A percentile compares a stretch with the other conserved stretches of the same genome.
Evolutionary conservation across 2,329 filamentous ascomycete species (phyloP).

Genomic region (Ophiostoma sp.): DNA sequence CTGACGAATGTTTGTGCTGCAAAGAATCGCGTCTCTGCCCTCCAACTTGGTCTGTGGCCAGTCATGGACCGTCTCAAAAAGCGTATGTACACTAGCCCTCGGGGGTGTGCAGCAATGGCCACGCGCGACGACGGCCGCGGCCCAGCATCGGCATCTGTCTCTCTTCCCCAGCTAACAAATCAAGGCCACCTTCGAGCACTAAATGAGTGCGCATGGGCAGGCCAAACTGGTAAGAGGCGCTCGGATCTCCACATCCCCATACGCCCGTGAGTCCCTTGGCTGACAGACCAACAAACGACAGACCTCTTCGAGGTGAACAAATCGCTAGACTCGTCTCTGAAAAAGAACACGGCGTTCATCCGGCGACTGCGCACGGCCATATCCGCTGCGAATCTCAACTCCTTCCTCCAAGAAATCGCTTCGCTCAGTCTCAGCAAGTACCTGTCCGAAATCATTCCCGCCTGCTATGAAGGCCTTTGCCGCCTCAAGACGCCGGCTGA

Average conservation of each 20-base stretch:
- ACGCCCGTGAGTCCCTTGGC: not conserved
- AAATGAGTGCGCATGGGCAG: conserved; percentile 83
- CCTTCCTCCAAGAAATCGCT: conserved; percentile 84
- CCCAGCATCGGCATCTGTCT: not conserved
- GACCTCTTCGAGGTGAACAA: conserved; percentile 72
- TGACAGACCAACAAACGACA: conserved; percentile 33
- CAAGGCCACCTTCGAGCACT: conserved; percentile 83
- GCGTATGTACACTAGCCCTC: conserved; percentile 41
- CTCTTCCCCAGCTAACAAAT: conserved; percentile 27
- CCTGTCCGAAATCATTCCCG: conserved; percentile 91
- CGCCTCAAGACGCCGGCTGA: conserved; percentile 89
- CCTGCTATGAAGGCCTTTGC: conserved; percentile 89
- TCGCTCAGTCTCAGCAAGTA: conserved; percentile 92
- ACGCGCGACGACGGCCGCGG: not conserved
- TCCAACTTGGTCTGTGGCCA: conserved; percentile 33
- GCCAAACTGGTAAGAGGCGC: conserved; percentile 65
- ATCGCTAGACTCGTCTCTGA: conserved; percentile 87
- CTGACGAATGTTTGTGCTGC: conserved; percentile 17
- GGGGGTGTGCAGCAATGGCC: not conserved
- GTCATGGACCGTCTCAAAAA: conserved; percentile 61
- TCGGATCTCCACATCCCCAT: not conserved
- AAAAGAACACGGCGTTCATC: conserved; percentile 98
- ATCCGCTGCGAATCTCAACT: conserved; percentile 68
- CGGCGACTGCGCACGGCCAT: conserved; percentile 90
- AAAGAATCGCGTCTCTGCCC: conserved; percentile 7